Conservation (phyloP, 768 basidiomycete species). For the Pisolithus tinctorius region DNA sequence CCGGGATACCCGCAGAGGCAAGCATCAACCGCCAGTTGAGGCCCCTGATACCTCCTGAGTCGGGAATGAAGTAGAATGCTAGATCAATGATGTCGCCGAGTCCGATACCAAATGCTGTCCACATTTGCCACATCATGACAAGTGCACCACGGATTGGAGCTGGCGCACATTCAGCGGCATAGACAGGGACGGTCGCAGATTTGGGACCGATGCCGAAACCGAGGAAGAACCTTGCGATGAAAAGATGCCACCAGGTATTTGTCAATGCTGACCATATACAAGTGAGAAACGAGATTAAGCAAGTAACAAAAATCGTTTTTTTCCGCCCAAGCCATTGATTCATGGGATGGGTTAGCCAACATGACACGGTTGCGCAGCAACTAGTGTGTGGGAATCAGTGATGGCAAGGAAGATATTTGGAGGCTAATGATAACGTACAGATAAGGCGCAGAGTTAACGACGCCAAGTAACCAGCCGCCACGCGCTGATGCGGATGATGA, state of each 20-base stretch:
- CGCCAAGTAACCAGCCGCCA: constrained; percentile 70
- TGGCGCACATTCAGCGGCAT: constrained; percentile 73
- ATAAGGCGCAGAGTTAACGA: constrained; percentile 64
- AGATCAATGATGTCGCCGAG: constrained; percentile 66
- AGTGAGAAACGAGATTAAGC: constrained; percentile 46
- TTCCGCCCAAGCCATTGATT: constrained; percentile 49
- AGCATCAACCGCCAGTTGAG: constrained; percentile 81
- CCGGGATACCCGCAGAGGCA: constrained; percentile 59
- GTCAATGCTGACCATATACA: constrained; percentile 51
- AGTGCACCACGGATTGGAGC: constrained; percentile 80
- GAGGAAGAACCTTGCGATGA: constrained; percentile 45
- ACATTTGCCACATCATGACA: constrained; percentile 91
- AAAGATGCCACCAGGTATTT: constrained; percentile 40
- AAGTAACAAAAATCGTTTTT: constrained; percentile 54
- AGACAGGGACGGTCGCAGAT: constrained; percentile 54
- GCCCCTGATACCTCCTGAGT: constrained; percentile 43
- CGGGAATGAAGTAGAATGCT: constrained; percentile 46
- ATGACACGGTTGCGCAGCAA: constrained; percentile 46
- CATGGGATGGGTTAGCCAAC: constrained; percentile 55
- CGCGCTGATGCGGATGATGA: constrained; percentile 13
- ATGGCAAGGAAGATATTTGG: constrained; percentile 1
- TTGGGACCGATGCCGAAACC: constrained; percentile 47
- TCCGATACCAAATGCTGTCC: constrained; percentile 85
- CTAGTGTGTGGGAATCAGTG: constrained; percentile 16
- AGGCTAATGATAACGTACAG: constrained; percentile 27